Base-by-base conservation (phyloP, 2,329 filamentous ascomycete genomes). In the Cladophialophora yegresii region DNA sequence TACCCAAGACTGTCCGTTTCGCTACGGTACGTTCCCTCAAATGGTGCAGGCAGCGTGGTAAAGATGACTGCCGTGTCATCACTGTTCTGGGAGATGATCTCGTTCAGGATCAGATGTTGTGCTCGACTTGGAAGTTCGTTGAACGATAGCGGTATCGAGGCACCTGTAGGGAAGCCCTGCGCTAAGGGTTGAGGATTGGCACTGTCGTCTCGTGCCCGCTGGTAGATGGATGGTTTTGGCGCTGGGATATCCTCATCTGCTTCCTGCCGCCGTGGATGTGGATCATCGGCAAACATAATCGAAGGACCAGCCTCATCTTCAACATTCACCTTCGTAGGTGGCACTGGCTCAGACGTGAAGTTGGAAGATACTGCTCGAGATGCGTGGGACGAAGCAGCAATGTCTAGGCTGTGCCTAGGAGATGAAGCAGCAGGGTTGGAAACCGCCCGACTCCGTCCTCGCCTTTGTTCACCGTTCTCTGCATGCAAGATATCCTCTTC, bases 61-160 rank as follows among this genome's bases (percentile, higher is more conserved):
- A 96, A 88, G 16, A 95, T 77, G 0, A 96, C 91, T 0, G 90
- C 90, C 1, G 92, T 91, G 22, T 90, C 82, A 45, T 76, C 75
- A 69, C 88, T 91, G 66, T 91, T 80, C 64, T 83, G 82, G 2
- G 83, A 81, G 79, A 96, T 92, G 69, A 96, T 79, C 75, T 96
- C 91, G 74, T 96, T 96, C 16, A 96, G 78, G 30, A 96, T 93
- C 40, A 96, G 78, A 75, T 96, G 91, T 74, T 96, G 92, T 1
- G 91, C 91, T 16, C 91, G 86, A 71, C 89, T 91, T 0, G 92
- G 91, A 3, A 96, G 80, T 72, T 96, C 91, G 71, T 96, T 96
- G 80, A 96, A 96, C 1, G 87, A 91, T 1, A 96, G 80, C 0
- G 91, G 84, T 3, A 91, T 77, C 2, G 85, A 82, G 58, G 87